Evolutionary conservation across 129 eudicot species (phyloP), one percentile per base, ranked within the genome.

Genomic region (Tagetes erecta): DNA sequence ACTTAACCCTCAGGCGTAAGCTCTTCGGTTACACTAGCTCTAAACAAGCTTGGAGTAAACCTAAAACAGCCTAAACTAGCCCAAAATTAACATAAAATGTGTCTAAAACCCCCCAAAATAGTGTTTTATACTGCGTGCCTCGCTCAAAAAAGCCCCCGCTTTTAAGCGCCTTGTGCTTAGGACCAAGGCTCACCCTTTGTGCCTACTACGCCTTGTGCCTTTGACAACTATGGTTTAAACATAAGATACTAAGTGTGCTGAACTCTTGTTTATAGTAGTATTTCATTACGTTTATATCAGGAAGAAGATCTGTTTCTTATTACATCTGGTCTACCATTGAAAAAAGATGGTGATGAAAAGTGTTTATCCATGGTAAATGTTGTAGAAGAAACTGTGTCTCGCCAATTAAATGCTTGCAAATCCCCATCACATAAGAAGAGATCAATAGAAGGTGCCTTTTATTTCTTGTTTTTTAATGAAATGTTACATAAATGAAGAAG

Each of bases 281-380:
- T 55, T 37, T 34, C 68, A 44, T 64, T 59, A 63, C 52, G 65
- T 67, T 42, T 56, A 34, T 82, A 57, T 47, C 85, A 94, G 98
- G 98, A 94, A 79, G 98, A 94, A 71, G 97, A 94, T 82, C 72
- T 90, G 46, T 90, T 94, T 75, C 88, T 84, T 8, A 91, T 94
- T 89, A 84, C 98, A 9, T 86, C 85, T 78, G 98, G 98, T 66
- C 85, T 90, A 51, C 91, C 91, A 80, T 72, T 94, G 79, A 87
- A 86, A 77, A 84, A 75, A 40, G 92, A 94, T 46, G 96, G 95
- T 71, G 98, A 90, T 86, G 98, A 94, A 14, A 86, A 88, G 78
- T 94, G 92, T 73, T 84, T 94, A 53, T 84, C 98, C 20, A 80
- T 87, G 78, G 77, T 94, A 74, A 90, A 90, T 80, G 96, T 96